Percentiles rank a stretch among this genome's conserved stretches.
Conservation (phyloP, 257 asterid genomes). For the Parsonsia alboflavescens region DNA sequence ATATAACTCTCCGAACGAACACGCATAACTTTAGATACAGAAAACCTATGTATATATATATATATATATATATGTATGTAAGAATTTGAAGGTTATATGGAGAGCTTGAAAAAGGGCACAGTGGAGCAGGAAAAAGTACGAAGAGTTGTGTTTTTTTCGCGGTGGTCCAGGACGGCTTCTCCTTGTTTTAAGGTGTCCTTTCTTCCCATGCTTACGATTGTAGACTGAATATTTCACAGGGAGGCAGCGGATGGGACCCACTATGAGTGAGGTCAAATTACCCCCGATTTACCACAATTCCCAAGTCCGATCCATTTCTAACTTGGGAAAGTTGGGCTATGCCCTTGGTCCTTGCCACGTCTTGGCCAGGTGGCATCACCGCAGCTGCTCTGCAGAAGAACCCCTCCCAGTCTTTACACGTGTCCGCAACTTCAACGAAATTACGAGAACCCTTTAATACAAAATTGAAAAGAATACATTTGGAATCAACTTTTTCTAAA, state of each 20-base stretch:
- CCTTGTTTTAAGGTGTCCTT: not conserved
- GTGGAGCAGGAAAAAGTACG: not conserved
- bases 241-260: not conserved
- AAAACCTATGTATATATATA: too few species aligned
- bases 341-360: slow-evolving; percentile 44
- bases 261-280: not conserved
- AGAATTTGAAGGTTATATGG: not conserved
- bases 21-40: not conserved
- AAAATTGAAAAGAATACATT: not conserved
- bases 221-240: not conserved
- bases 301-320: slow-evolving; percentile 8
- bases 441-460: not conserved
- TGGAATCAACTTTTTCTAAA: not conserved
- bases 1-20: not conserved
- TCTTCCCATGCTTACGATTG: not conserved
- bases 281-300: not conserved
- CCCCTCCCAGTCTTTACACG: slow-evolving; percentile 32
- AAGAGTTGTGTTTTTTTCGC: not conserved
- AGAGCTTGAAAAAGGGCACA: not conserved
- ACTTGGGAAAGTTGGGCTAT: slow-evolving; percentile 5
- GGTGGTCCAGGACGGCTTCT: not conserved
- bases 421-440: slow-evolving; percentile 18
- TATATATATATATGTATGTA: not conserved
- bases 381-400: slow-evolving; percentile 9
- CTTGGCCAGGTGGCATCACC: slow-evolving; percentile 33